Evolutionary conservation across 345 rosid species (phyloP), one percentile per base, ranked within the genome.

Genomic region (Acer yangbiense): DNA sequence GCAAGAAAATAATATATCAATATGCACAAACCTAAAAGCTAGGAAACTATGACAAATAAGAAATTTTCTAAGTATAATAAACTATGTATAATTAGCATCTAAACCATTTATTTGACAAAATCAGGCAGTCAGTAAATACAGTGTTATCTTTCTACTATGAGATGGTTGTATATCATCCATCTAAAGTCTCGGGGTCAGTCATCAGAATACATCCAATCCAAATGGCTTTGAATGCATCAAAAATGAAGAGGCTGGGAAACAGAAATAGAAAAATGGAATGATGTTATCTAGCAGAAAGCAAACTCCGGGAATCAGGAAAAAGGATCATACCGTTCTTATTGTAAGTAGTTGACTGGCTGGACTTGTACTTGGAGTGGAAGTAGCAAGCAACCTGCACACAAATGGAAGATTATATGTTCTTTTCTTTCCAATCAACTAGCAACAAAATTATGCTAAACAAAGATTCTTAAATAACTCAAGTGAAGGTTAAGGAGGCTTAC

Each of bases 341-440:
- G 81, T 93, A 95, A 83, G 98, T 86, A 5, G 86, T 85, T 43
- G 98, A 95, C 12, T 80, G 80, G 65, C 90, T 84, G 46, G 98
- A 86, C 85, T 89, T 95, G 80, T 92, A 95, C 85, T 86, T 95
- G 39, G 97, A 83, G 79, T 95, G 98, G 79, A 95, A 90, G 83
- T 85, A 95, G 83, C 98, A 95, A 52, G 98, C 88, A 81, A 91
- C 79, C 98, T 95, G 88, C 76, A 86, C 72, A 72, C 41, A 76
- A 32, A 55, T 43, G 73, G 1, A 67, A 35, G 70, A 65, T 14
- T 29, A 70, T 35, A 62, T 9, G 25, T 46, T 23, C 32, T 62
- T 20, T 27, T 58, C 57, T 21, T 48, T 67, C n/a, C 72, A 67
- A 18, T 35, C 71, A 69, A 60, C 16, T 9, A 55, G 39, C 41